Evolutionary conservation across 768 basidiomycete genomes (phyloP).

Genomic region (Steccherinum ochraceum): DNA sequence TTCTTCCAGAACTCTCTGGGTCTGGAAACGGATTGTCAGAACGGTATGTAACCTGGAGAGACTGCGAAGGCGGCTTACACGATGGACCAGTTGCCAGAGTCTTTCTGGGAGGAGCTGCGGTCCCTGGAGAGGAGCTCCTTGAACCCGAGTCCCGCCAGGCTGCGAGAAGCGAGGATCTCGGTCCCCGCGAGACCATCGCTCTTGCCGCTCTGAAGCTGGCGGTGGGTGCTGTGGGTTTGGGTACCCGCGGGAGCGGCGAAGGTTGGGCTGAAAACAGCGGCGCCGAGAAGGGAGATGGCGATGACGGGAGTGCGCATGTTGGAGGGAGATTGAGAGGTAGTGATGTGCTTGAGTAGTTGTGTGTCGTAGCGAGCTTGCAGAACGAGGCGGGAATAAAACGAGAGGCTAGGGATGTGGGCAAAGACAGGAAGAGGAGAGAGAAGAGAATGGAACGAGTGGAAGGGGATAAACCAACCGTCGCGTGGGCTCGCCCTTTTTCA

Average conservation of each 20-base stretch:
- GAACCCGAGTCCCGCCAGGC: too few species aligned
- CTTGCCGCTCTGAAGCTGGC: background rate
- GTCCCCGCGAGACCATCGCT: background rate
- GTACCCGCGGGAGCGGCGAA: conserved; percentile 10
- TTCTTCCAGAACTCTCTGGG: conserved; percentile 11
- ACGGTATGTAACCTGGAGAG: too few species aligned
- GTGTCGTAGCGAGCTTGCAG: conserved; percentile 1
- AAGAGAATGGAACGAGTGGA: background rate
- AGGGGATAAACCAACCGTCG: background rate
- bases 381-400: conserved; percentile 11
- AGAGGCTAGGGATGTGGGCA: conserved; percentile 8
- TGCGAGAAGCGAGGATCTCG: background rate
- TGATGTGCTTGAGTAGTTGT: conserved; percentile 7
- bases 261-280: conserved; percentile 16
- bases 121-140: too few species aligned
- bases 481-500: background rate
- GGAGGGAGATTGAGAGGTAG: background rate
- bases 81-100: too few species aligned
- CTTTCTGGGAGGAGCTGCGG: too few species aligned
- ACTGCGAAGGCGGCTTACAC: too few species aligned
- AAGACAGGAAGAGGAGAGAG: conserved; percentile 2
- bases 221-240: background rate
- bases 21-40: conserved; percentile 2
- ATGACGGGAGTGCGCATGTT: conserved; percentile 22
- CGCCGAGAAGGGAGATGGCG: conserved; percentile 18